Base-by-base conservation (phyloP, 2,329 filamentous ascomycete genomes). In the Helotiales sp. region DNA sequence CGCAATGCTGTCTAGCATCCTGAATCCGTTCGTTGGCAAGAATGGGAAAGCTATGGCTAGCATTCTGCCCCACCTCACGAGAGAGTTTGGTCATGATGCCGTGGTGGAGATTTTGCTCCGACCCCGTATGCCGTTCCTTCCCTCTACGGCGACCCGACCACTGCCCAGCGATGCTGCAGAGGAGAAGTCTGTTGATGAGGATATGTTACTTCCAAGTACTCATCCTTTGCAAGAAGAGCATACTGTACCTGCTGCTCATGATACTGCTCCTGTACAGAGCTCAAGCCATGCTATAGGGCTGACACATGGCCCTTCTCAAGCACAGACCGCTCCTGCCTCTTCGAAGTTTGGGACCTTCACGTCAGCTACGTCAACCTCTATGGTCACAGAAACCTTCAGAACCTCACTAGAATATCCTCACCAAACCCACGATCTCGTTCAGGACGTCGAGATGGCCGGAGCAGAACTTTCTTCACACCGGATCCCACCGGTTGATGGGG, bases 1-100 rank as follows among this genome's bases (percentile, higher is more conserved):
- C 30, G 88, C 89, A 40, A 90, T 97, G 82, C 69, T 95, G 10
- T 85, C 91, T 5, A 93, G 91, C 71, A 86, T 96, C 12, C 77
- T 97, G 58, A 91, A 95, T 72, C 90, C 91, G 0, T 84, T 86
- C 72, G 76, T 85, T 61, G 78, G 86, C 68, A 77, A 83, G 67
- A 80, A 86, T 69, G 82, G 87, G 40, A 78, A 84, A 62, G 81
- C 84, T 52, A 83, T 86, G 59, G 80, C 89, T 27, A 95, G 88
- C 71, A 87, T 96, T 48, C 74, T 96, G 48, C 93, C 93, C 0
- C 89, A 96, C 66, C 76, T 97, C 25, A 83, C 85, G 7, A 81
- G 86, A 54, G 81, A 83, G 51, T 90, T 86, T 66, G 79, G 85
- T 0, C 72, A 80, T 10, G 82, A 87, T 50, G 77, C 83, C 56